Base-by-base conservation (phyloP, 2,329 filamentous ascomycete genomes). In the Cordyceps javanica region DNA sequence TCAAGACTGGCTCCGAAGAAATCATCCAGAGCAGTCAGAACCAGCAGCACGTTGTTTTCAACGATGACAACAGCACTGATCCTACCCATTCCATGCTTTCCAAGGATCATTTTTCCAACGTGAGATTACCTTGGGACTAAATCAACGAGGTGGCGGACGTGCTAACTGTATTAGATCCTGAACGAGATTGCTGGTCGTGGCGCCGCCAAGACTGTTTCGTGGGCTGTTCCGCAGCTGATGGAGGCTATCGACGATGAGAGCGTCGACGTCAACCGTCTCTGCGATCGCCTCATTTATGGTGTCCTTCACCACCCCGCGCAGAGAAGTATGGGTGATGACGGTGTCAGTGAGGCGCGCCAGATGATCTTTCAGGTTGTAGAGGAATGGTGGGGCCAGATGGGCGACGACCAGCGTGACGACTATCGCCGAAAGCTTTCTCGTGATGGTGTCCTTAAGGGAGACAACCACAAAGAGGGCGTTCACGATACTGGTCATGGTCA, bases 101-200 rank as follows among this genome's bases (percentile, higher is more conserved):
- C 64, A 92, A 97, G 76, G 92, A 97, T 67, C 92, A 97, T 73
- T 97, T 97, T 72, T 89, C 88, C 62, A 95, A 95, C 68, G 78
- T 88, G 70, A 34, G 51, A n/a, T n/a, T 6, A 19, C 14, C 32
- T 38, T n/a, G 8, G 5, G 3, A 5, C 7, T n/a, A 19, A n/a
- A 16, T n/a, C 25, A 5, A n/a, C 3, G 16, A 48, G 3, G 30
- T 19, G 5, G n/a, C 21, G 3, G 10, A 25, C 11, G 21, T 32
- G 16, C 58, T 56, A 64, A 59, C 26, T 34, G n/a, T 11, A 7
- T 5, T 21, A 82, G 77, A 78, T 92, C 32, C 81, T 97, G 60
- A 97, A 97, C 69, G 91, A 96, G 69, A 82, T 91, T 44, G 92
- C 91, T 46, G 92, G 92, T 57, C 88, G 87, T 66, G 83, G 91